phyloP scores from a whole-genome alignment of 495 filamentous ascomycete genomes.

The Amorphotheca resinae region DNA sequence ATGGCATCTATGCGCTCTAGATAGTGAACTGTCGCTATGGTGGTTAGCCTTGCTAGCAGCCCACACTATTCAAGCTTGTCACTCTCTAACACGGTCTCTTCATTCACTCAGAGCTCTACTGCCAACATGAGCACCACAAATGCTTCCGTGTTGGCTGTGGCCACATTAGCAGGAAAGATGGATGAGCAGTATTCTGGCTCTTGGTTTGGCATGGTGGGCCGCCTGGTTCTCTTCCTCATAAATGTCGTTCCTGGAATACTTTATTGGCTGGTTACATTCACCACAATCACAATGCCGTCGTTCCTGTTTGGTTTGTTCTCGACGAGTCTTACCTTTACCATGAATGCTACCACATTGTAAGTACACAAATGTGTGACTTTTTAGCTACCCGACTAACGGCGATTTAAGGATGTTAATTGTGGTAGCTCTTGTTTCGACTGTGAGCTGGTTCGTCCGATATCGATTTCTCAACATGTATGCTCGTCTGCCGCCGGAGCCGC shows the following conservation, averaged over 20 bases:
- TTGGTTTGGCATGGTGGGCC: conserved; percentile 36
- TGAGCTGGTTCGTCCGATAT: conserved; percentile 90
- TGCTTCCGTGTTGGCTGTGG: conserved; percentile 3
- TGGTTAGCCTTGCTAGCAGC: too few relatives aligned
- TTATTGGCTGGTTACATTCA: conserved; percentile 74
- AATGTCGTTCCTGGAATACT: conserved; percentile 60
- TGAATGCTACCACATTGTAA: conserved; percentile 94
- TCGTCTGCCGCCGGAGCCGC: conserved; percentile 82
- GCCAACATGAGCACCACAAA: conserved; percentile 7
- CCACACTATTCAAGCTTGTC: conserved; percentile 6
- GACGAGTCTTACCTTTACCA: conserved; percentile 90
- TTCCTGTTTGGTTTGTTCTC: conserved; percentile 89
- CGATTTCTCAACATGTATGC: conserved; percentile 92
- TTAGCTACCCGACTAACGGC: conserved; percentile 13
- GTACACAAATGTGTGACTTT: conserved; percentile 14
- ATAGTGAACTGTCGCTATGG: conserved; percentile 9
- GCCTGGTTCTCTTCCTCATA: conserved; percentile 39
- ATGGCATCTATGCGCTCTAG: not conserved
- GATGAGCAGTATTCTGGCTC: conserved; percentile 17
- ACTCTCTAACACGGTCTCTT: conserved; percentile 8
- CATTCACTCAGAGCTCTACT: conserved; percentile 9
- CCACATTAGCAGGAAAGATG: not conserved
- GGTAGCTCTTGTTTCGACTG: conserved; percentile 58
- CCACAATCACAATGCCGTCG: conserved; percentile 78
- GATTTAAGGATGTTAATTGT: conserved; percentile 60